Base-by-base conservation (phyloP, 2,329 filamentous ascomycete genomes). In the Penicillium sp. region DNA sequence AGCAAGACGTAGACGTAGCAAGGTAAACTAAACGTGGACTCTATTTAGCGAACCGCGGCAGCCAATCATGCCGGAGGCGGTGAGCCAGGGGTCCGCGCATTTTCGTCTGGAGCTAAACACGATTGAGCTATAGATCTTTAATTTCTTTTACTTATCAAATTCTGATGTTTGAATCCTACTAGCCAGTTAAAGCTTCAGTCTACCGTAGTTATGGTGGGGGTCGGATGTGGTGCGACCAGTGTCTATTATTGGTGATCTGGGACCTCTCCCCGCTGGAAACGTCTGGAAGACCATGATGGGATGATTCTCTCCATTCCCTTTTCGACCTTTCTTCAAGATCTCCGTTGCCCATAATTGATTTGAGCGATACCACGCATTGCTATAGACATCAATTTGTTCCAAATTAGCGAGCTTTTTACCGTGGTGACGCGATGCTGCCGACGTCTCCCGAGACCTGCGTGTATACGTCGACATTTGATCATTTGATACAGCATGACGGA, bases 1-100 rank as follows among this genome's bases (percentile, higher is more conserved):
- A 50, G 54, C 27, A 50, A 51, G 22, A 41, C 39, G 39, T 41
- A 41, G 53, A 49, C 43, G 54, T 52, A 52, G 46, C 52, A 55
- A 63, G 61, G 62, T 69, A 64, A 66, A 68, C 66, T 65, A 69
- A 66, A 71, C 67, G 68, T 72, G 68, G 69, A 71, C 69, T 69
- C 67, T 58, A 69, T 67, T 69, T 68, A 70, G 70, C 68, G 67
- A 69, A 61, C 59, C 56, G 57, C 54, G 38, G 51, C 50, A 55
- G 58, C 66, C 64, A 70, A 69, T 71, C 53, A 62, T 49, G 54
- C 59, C 46, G 51, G 56, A 56, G 66, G 66, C 63, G 66, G 63
- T 67, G 63, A 68, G 61, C 42, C 45, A 57, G 59, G 56, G 48
- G 39, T 33, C 42, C 39, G 39, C 22, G 39, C 20, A 10, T 10